phyloP scores from a whole-genome alignment of 495 filamentous ascomycete genomes.

The Aspergillus affinis region DNA sequence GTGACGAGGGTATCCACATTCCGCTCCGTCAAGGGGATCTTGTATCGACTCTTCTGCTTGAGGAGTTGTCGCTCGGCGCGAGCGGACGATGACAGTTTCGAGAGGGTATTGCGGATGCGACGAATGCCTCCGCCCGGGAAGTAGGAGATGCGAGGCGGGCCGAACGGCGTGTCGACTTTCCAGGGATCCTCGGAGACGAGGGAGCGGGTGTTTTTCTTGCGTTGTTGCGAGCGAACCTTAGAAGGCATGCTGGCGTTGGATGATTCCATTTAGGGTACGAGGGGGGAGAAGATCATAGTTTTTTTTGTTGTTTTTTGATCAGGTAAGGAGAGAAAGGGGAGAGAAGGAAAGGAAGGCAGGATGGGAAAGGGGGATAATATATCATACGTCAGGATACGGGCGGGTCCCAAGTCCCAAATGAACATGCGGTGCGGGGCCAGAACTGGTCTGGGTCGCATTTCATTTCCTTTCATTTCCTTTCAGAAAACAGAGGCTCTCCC shows the following conservation, averaged over 20 bases:
- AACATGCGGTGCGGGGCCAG: neutral
- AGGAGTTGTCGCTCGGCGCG: conserved; percentile 43
- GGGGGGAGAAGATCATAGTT: conserved; percentile 1
- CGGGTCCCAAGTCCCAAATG: neutral
- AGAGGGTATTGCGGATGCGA: conserved; percentile 39
- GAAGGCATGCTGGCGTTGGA: conserved; percentile 26
- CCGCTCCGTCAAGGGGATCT: conserved; percentile 42
- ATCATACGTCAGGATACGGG: neutral
- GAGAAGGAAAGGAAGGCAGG: neutral
- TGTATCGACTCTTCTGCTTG: conserved; percentile 41
- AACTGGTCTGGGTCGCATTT: too few species aligned
- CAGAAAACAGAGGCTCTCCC: too few species aligned
- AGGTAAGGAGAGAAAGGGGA: neutral
- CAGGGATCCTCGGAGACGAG: conserved; percentile 33
- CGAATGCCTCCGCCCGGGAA: conserved; percentile 35
- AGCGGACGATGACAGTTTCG: conserved; percentile 36
- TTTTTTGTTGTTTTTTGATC: neutral
- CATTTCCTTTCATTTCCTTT: too few species aligned
- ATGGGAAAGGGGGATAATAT: conserved; percentile 1
- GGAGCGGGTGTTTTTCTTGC: conserved; percentile 28
- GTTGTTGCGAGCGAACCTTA: conserved; percentile 24
- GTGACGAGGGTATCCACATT: conserved; percentile 48
- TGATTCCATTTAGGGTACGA: neutral
- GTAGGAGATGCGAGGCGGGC: conserved; percentile 35
- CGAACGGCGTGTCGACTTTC: conserved; percentile 40